Evolutionary conservation across 1,139 yeast genomes (phyloP).

Genomic region (Zhuliangozyma blackwelliae): DNA sequence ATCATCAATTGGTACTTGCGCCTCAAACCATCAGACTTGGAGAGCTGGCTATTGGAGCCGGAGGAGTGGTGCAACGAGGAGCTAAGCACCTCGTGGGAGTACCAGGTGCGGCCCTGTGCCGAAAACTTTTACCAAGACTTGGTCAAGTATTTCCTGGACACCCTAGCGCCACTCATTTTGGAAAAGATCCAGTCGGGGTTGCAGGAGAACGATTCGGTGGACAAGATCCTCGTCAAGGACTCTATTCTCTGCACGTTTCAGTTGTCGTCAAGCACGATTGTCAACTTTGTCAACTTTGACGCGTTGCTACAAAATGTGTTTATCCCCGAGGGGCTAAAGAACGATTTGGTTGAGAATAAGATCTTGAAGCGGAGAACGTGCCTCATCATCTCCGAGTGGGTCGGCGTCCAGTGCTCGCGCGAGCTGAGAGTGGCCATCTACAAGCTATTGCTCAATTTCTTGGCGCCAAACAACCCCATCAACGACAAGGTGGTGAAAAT

Average conservation of each 20-base stretch:
- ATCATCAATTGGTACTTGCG: conserved; percentile 71
- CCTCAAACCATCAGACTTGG: conserved; percentile 70
- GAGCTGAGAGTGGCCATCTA: conserved; percentile 60
- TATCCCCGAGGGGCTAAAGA: conserved; percentile 59
- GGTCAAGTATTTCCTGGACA: conserved; percentile 57
- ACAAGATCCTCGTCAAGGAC: conserved; percentile 66
- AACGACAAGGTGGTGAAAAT: conserved; percentile 74
- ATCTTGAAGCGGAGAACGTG: conserved; percentile 77
- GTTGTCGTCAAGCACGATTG: conserved; percentile 63
- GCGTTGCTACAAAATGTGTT: conserved; percentile 53
- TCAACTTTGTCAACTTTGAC: conserved; percentile 63
- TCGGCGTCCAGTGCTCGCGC: conserved; percentile 58
- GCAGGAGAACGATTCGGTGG: conserved; percentile 30
- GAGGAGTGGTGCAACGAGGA: conserved; percentile 93
- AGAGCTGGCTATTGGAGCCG: conserved; percentile 78
- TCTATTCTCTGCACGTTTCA: conserved; percentile 80
- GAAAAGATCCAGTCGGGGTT: conserved; percentile 57
- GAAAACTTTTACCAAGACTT: conserved; percentile 80
- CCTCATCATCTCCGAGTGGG: conserved; percentile 77
- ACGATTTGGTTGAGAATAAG: conserved; percentile 44
- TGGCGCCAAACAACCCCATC: conserved; percentile 37
- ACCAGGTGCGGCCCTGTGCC: conserved; percentile 81
- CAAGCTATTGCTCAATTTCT: conserved; percentile 44
- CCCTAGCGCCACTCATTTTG: conserved; percentile 59
- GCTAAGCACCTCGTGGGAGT: conserved; percentile 74